phyloP scores from a whole-genome alignment of 306 rosid genomes.

The Prunus fruticosa region DNA sequence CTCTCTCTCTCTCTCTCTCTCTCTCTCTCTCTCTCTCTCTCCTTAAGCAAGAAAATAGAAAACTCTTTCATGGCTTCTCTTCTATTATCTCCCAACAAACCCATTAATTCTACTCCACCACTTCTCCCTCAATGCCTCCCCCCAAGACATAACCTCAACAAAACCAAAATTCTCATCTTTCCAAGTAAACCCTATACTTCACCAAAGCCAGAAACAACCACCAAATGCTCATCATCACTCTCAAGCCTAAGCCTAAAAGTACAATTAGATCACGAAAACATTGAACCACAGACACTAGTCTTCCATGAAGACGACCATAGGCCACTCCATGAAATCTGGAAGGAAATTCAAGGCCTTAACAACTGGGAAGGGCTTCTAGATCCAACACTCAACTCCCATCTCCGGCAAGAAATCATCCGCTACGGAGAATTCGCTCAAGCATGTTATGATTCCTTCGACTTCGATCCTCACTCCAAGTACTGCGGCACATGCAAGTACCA shows the following conservation, averaged over 20 bases:
- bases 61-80: background rate
- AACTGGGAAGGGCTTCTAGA: slow-evolving; percentile 59
- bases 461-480: slow-evolving; percentile 65
- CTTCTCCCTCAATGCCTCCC: background rate
- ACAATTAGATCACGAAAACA: background rate
- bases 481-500: slow-evolving; percentile 71
- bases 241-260: slow-evolving; percentile 5
- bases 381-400: slow-evolving; percentile 45
- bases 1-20: too few relatives aligned
- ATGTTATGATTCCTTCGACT: slow-evolving; percentile 63
- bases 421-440: slow-evolving; percentile 65
- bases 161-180: background rate
- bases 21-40: background rate
- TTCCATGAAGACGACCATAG: slow-evolving; percentile 4
- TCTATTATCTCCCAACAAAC: background rate
- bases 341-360: slow-evolving; percentile 51
- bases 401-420: slow-evolving; percentile 57
- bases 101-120: background rate
- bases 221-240: background rate
- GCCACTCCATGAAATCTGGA: slow-evolving; percentile 38
- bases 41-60: background rate
- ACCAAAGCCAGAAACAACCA: too few relatives aligned
- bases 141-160: background rate
- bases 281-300: background rate
- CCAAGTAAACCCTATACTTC: background rate